Base-by-base conservation (phyloP, 139 green algal genomes). In the Pycnococcus provasolii region DNA sequence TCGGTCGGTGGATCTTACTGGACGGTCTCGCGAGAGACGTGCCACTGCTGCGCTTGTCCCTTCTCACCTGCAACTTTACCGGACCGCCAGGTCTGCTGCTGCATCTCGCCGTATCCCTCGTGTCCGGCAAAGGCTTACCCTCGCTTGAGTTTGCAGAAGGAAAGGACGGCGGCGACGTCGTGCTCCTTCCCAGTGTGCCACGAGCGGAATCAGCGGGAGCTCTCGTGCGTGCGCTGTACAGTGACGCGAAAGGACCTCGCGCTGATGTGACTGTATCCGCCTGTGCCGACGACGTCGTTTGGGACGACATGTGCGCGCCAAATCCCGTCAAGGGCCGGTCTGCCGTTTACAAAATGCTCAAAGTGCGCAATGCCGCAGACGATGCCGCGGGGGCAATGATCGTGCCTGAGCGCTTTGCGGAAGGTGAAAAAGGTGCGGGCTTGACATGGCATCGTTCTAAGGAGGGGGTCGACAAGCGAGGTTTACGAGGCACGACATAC, bases 1-100 rank as follows among this genome's bases (percentile, higher is more conserved):
- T 57, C 37, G 61, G 61, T 37, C 45, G 61, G 43, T 67, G 46
- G 45, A 54, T 67, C 7, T 67, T 13, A 1, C 61, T 67, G 37
- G 61, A 67, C 46, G 61, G 15, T 11, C 26, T 43, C 7, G 43
- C 4, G 44, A 48, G 46, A 11, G 46, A 58, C 6, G 61, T 67
- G 45, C 61, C 61, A 45, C 39, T 64, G 6, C 41, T 64, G 41
- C 4, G 58, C 37, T 3, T 40, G 9, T 51, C 6, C 9, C 41
- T 64, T 4, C 58, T 64, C 37, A 6, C 11, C 26, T 50, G 37
- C 5, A 64, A 64, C 58, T 64, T 64, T 40, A 64, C 58, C 41
- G 58, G 58, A 8, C 58, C 58, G 40, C 58, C 58, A 4, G 58
- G 58, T 26, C 58, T 64, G 40, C 8, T 64, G 9, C 58, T 45